Percentiles rank a stretch among this genome's conserved stretches.
These are phyloP conservation scores for Zasmidium citrigriseum DNA, from an alignment of 2,329 filamentous ascomycete genomes.

Conservation along the genomic window DNA sequence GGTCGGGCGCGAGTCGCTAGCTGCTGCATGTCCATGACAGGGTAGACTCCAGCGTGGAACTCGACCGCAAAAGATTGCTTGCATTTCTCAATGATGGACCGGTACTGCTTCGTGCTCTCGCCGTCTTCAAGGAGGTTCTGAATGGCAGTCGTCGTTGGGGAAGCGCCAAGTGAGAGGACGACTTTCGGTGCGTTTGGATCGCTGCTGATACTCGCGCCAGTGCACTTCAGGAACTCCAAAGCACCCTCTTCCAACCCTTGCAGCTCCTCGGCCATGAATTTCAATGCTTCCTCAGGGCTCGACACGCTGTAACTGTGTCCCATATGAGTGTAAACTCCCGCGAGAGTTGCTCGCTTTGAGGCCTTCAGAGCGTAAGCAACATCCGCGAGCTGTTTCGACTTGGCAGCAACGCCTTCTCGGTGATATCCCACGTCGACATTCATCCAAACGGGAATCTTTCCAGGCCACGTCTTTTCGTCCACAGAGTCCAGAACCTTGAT, in stretches of 20 bases:
- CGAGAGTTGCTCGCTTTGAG: constrained; percentile 48
- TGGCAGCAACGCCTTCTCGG: constrained; percentile 66
- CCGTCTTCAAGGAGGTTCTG: constrained; percentile 56
- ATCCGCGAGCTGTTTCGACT: constrained; percentile 47
- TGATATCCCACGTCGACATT: constrained; percentile 75
- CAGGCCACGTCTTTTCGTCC: constrained; percentile 43
- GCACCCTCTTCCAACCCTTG: constrained; percentile 53
- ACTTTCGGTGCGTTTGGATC: constrained; percentile 34
- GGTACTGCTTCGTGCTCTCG: constrained; percentile 38
- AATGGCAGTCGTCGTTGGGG: constrained; percentile 69
- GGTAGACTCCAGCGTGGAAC: constrained; percentile 76
- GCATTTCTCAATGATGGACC: constrained; percentile 37
- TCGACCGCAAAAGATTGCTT: constrained; percentile 54
- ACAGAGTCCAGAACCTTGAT: constrained; percentile 52
- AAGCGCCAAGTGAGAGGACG: constrained; percentile 72
- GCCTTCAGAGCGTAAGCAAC: constrained; percentile 53
- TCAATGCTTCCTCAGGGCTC: constrained; percentile 59
- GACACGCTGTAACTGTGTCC: constrained; percentile 67
- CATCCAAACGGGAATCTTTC: constrained; percentile 61
- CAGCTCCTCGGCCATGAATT: constrained; percentile 63
- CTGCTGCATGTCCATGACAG: constrained; percentile 76
- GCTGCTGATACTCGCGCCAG: constrained; percentile 16
- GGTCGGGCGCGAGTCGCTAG: constrained; percentile 68
- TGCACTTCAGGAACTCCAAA: constrained; percentile 29
- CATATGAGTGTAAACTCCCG: constrained; percentile 72